Percentiles rank a stretch among this genome's conserved stretches.
Evolutionary conservation across 768 basidiomycete species (phyloP).

Genomic region (Leccinellum rugosiceps): DNA sequence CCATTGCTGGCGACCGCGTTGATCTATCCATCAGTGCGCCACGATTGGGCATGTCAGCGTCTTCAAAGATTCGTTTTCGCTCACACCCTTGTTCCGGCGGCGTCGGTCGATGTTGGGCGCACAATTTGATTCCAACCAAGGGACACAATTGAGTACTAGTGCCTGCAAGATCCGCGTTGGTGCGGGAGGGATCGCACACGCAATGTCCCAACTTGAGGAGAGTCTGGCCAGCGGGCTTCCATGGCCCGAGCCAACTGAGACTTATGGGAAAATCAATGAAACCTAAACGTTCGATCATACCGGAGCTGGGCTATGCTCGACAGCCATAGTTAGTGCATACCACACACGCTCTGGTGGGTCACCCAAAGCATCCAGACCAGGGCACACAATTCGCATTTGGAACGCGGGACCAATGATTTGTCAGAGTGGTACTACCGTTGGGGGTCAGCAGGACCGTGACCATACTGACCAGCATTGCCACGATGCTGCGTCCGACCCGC

Average conservation of each 20-base stretch:
- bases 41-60: slow-evolving; percentile 11
- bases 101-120: slow-evolving; percentile 8
- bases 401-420: slow-evolving; percentile 14
- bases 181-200: neutral
- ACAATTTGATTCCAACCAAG: slow-evolving; percentile 1
- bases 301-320: slow-evolving; percentile 30
- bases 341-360: slow-evolving; percentile 7
- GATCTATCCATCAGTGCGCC: slow-evolving; percentile 13
- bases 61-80: slow-evolving; percentile 7
- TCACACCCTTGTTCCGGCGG: slow-evolving; percentile 8
- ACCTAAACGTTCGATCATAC: slow-evolving; percentile 27
- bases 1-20: neutral
- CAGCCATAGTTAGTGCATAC: slow-evolving; percentile 14
- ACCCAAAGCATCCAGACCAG: slow-evolving; percentile 10
- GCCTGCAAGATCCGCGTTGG: slow-evolving; percentile 18
- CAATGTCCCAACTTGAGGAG: slow-evolving; percentile 8
- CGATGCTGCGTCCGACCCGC: slow-evolving; percentile 8
- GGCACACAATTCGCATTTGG: slow-evolving; percentile 2
- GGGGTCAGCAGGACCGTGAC: slow-evolving; percentile 11
- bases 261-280: slow-evolving; percentile 14
- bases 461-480: slow-evolving; percentile 22
- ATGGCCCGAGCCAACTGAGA: slow-evolving; percentile 8
- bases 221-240: slow-evolving; percentile 10
- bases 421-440: slow-evolving; percentile 7
- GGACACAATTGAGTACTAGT: neutral